phyloP scores from a whole-genome alignment of 139 green algal species.

The Diplosphaera chodatii region DNA sequence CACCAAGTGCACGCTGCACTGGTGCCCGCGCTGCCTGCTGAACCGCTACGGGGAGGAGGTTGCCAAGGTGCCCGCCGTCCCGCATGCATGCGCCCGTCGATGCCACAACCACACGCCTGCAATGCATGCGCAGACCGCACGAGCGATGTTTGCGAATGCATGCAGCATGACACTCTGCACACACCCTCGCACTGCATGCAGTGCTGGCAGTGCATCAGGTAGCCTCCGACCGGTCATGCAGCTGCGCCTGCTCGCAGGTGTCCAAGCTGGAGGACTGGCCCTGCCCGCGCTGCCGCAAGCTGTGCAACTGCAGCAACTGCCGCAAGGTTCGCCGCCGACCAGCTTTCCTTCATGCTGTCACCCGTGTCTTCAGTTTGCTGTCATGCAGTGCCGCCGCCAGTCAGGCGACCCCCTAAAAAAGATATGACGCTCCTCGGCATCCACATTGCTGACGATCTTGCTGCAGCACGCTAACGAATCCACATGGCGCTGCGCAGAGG shows the following conservation, averaged over 20 bases:
- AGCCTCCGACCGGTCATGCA: background rate
- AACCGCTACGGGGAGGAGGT: constrained; percentile 44
- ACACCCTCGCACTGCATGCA: too few relatives aligned
- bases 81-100: too few relatives aligned
- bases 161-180: background rate
- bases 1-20: constrained; percentile 41
- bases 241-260: constrained; percentile 13
- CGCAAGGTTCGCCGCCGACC: constrained; percentile 44
- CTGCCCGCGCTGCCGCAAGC: constrained; percentile 37
- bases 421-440: too few relatives aligned
- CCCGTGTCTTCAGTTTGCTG: too few relatives aligned
- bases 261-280: constrained; percentile 17
- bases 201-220: too few relatives aligned
- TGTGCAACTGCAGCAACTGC: constrained; percentile 59
- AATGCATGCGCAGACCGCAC: too few relatives aligned
- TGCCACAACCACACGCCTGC: background rate
- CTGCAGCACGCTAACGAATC: too few relatives aligned
- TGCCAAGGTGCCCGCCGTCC: constrained; percentile 19
- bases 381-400: too few relatives aligned
- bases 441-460: too few relatives aligned
- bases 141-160: too few relatives aligned
- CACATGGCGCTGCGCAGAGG: constrained; percentile 36
- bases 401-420: too few relatives aligned
- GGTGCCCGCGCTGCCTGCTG: constrained; percentile 42
- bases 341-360: too few relatives aligned